Conservation (phyloP, 306 rosid species). For the Casuarina glauca region DNA sequence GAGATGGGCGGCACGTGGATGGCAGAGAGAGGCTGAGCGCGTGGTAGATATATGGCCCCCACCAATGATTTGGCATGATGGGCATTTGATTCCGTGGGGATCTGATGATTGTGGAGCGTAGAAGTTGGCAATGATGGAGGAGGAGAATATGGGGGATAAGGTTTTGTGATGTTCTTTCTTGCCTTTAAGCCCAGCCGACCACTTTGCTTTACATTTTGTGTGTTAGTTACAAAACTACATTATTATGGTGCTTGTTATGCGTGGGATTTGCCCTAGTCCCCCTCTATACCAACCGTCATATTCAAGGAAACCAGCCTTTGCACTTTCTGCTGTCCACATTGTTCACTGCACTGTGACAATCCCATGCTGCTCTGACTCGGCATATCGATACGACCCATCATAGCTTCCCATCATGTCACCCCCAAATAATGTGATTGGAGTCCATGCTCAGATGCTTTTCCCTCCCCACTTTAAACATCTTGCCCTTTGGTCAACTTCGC, state of each 20-base stretch:
- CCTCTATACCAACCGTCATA: constrained; percentile 32
- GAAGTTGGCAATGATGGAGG: constrained; percentile 50
- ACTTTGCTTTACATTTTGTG: constrained; percentile 30
- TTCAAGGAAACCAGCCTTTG: constrained; percentile 37
- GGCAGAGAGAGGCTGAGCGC: constrained; percentile 9
- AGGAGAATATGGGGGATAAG: constrained; percentile 56
- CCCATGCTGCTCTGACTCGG: too few species aligned
- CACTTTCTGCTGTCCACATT: neutral
- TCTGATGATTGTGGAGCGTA: constrained; percentile 64
- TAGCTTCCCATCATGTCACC: too few species aligned
- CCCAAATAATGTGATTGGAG: too few species aligned
- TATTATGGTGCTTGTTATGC: neutral
- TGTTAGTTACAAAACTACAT: neutral
- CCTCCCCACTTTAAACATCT: too few species aligned
- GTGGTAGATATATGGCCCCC: constrained; percentile 50
- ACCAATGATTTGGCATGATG: constrained; percentile 86
- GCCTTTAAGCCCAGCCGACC: constrained; percentile 54
- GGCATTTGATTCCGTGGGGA: constrained; percentile 78
- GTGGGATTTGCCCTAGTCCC: neutral
- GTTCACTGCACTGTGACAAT: neutral
- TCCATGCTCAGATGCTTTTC: too few species aligned
- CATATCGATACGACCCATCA: too few species aligned
- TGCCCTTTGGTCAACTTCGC: too few species aligned
- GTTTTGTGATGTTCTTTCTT: constrained; percentile 29
- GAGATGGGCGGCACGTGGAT: constrained; percentile 31